Percentiles rank a stretch among this genome's conserved stretches.
Conservation (phyloP, 306 rosid genomes). For the Elaeagnus macrophylla region DNA sequence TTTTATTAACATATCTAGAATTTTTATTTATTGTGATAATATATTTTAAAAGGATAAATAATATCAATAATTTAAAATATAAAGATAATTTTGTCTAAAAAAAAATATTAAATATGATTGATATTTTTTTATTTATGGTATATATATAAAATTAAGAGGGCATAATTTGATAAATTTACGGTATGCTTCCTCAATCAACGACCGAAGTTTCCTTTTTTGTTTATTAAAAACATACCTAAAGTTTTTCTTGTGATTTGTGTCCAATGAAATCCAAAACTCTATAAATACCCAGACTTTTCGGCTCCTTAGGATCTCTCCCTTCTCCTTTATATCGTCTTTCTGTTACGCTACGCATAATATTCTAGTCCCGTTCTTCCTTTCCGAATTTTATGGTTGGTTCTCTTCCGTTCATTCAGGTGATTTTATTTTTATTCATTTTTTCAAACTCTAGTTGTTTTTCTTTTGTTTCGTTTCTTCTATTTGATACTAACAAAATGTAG, state of each 20-base stretch:
- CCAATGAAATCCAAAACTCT: constrained; percentile 8
- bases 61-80: no score
- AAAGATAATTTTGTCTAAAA: no score
- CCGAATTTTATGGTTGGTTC: background rate
- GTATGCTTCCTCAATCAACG: constrained; percentile 26
- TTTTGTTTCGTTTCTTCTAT: no score
- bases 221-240: no score
- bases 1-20: no score
- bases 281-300: constrained; percentile 28
- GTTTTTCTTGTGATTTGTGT: constrained; percentile 20
- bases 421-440: background rate
- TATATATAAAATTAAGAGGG: background rate
- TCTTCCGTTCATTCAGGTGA: background rate
- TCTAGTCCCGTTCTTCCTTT: background rate
- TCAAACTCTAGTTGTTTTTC: background rate
- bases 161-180: constrained; percentile 3
- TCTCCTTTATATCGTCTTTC: constrained; percentile 14
- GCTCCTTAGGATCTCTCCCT: background rate
- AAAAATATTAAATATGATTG: no score
- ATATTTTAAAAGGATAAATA: no score
- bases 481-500: no score
- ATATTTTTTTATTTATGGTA: background rate
- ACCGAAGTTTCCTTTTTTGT: constrained; percentile 32
- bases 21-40: no score
- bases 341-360: background rate